Base-by-base conservation (phyloP, 768 basidiomycete species). In the Hydnum rufescens region DNA sequence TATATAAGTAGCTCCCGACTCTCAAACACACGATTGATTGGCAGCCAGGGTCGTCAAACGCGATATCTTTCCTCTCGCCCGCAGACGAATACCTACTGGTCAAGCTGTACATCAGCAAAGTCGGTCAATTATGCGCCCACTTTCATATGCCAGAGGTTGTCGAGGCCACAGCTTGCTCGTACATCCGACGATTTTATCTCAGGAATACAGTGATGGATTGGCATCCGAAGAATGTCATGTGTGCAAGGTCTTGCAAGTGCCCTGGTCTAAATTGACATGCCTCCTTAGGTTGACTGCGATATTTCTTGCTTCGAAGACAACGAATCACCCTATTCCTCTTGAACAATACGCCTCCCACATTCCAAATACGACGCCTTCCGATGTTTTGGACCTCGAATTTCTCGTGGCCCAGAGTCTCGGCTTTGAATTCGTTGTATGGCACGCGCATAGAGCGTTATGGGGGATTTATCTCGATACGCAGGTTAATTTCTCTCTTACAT, bases 151-250 rank as follows among this genome's bases (percentile, higher is more conserved):
- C 87, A 0, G 87, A 93, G 59, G 80, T 88, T 60, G 88, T 97
- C 4, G 86, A 92, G 64, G 85, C 88, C 0, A 96, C 93, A 3
- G 89, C 90, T 0, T 74, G 85, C 53, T 79, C 75, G 53, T 99
- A 95, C 65, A 69, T 99, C 58, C 97, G 97, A 64, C 74, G 95
- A 3, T 99, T 99, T 66, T 99, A 97, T 63, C 73, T 97, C 52
- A 83, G 83, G 67, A 97, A 97, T 62, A 97, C 92, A 2, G 88
- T 90, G 51, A 96, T 97, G 90, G 95, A 97, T 63, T 96, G 88
- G 81, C 95, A 97, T 68, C 95, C 95, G 0, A 93, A 92, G 67
- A 90, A 87, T 61, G 87, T 99, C 60, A 99, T 99, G 95, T 95
- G 61, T 48, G 13, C 32, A 47, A 50, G 42, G 23, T 28, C 16